phyloP scores from a whole-genome alignment of 306 rosid species.

The Glycine tomentella region DNA sequence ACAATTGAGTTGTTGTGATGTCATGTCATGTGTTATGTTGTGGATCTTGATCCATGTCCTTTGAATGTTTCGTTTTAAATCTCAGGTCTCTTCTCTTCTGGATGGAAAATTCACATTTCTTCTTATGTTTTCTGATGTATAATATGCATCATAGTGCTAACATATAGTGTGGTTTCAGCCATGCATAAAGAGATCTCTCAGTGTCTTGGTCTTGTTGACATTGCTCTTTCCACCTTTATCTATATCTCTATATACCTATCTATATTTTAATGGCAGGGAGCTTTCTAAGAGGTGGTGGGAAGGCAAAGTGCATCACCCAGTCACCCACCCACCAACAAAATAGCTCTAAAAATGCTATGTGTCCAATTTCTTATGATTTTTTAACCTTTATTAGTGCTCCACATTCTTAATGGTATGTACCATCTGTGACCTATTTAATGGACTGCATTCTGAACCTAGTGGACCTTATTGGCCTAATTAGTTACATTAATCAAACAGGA shows the following conservation, averaged over 20 bases:
- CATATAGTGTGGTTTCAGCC: not conserved
- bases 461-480: slow-evolving; percentile 33
- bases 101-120: not conserved
- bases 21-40: not conserved
- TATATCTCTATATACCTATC: not conserved
- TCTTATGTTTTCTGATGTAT: not conserved
- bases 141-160: not conserved
- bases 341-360: slow-evolving; percentile 4
- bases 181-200: slow-evolving; percentile 27
- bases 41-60: slow-evolving; percentile 48
- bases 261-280: not conserved
- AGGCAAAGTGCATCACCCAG: not conserved
- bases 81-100: not conserved
- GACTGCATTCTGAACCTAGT: slow-evolving; percentile 22
- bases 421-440: not conserved
- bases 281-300: slow-evolving; percentile 1
- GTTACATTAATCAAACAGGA: not conserved
- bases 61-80: slow-evolving; percentile 18
- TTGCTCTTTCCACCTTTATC: not conserved
- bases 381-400: slow-evolving; percentile 11
- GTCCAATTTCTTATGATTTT: not conserved
- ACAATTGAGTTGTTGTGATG: not conserved
- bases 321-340: slow-evolving; percentile 1
- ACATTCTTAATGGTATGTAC: not conserved
- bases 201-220: not conserved